Evolutionary conservation across 2,329 filamentous ascomycete genomes (phyloP).

Genomic region (Hymenoscyphus scutula): DNA sequence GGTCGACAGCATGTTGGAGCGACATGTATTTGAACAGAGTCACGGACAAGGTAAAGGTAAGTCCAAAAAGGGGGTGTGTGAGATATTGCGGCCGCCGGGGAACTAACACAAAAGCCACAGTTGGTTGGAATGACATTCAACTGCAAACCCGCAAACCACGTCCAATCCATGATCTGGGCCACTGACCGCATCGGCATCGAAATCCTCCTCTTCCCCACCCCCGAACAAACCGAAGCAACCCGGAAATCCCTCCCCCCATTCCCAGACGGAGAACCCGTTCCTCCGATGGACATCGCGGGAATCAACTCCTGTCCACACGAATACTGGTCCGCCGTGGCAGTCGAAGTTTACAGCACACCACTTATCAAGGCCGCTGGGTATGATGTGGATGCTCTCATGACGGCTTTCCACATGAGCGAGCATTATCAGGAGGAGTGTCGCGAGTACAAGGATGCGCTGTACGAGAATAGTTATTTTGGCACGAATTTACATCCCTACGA

Average conservation of each 20-base stretch:
- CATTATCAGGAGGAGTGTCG: conserved; percentile 17
- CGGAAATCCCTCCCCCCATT: conserved; percentile 4
- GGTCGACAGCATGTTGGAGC: conserved; percentile 31
- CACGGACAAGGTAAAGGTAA: conserved; percentile 31
- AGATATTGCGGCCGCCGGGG: too few species aligned
- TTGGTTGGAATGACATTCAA: conserved; percentile 34
- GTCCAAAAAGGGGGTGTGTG: too few species aligned
- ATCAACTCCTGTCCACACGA: conserved; percentile 32
- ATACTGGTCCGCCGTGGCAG: conserved; percentile 24
- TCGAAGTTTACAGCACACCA: conserved; percentile 26
- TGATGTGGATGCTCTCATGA: conserved; percentile 31
- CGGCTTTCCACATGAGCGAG: conserved; percentile 24
- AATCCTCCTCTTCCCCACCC: conserved; percentile 27
- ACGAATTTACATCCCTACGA: conserved; percentile 32
- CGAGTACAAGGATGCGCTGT: conserved; percentile 27
- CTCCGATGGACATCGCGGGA: conserved; percentile 15
- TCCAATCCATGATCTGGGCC: conserved; percentile 36
- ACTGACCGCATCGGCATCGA: conserved; percentile 29
- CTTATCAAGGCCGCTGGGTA: conserved; percentile 29
- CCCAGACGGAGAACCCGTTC: neutral
- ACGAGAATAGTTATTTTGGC: conserved; percentile 28
- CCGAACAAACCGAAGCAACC: conserved; percentile 11
- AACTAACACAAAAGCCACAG: conserved; percentile 20
- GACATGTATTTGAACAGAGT: conserved; percentile 29
- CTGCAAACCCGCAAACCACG: conserved; percentile 29